Percentiles rank a stretch among this genome's conserved stretches.
Conservation (phyloP, 1,284 basidiomycete species). For the Irpex sp. region DNA sequence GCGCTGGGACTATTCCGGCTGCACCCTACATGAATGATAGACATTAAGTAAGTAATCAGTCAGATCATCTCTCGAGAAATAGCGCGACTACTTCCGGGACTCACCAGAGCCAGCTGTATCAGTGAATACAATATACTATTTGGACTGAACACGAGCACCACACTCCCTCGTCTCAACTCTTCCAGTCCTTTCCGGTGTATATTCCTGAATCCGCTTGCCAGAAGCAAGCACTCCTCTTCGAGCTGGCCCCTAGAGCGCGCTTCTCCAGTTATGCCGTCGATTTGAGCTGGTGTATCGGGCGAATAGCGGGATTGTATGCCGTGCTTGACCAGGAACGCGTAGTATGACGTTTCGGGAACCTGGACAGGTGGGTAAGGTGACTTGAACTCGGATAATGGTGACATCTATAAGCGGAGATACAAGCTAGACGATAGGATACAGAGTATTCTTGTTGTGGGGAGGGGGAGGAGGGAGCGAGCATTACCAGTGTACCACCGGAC, state of each 20-base stretch:
- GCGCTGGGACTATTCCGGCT: slow-evolving; percentile 38
- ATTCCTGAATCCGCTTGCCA: slow-evolving; percentile 14
- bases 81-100: not conserved
- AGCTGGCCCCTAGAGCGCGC: slow-evolving; percentile 20
- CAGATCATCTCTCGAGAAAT: too few species aligned
- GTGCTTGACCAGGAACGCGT: not conserved
- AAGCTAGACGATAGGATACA: too few species aligned
- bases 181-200: slow-evolving; percentile 21
- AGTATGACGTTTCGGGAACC: slow-evolving; percentile 2
- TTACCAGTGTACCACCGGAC: too few species aligned
- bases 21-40: slow-evolving; percentile 22
- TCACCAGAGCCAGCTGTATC: slow-evolving; percentile 40
- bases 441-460: not conserved
- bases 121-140: slow-evolving; percentile 53
- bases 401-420: not conserved
- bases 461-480: not conserved
- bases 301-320: not conserved
- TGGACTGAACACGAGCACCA: slow-evolving; percentile 40
- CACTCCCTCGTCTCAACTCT: slow-evolving; percentile 44
- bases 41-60: too few species aligned
- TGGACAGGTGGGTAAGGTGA: not conserved
- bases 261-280: slow-evolving; percentile 22
- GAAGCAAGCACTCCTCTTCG: slow-evolving; percentile 5
- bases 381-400: not conserved
- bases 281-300: slow-evolving; percentile 2